Evolutionary conservation across 345 rosid species (phyloP).

Genomic region (Streptanthus diversifolius): DNA sequence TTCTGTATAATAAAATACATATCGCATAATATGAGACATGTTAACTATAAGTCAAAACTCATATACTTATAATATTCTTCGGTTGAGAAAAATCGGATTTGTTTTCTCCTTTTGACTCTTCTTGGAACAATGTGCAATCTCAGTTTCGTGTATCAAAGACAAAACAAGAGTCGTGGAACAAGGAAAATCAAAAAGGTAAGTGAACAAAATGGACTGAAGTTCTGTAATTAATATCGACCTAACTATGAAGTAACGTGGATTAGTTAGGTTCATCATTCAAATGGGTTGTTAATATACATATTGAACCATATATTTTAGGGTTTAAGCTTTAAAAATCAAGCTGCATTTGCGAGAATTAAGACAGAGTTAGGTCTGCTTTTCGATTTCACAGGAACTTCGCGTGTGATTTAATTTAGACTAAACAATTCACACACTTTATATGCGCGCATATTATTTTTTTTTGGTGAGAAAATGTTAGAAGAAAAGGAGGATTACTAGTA

Average conservation of each 20-base stretch:
- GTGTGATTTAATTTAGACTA: constrained; percentile 15
- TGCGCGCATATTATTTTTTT: background rate
- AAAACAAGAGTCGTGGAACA: background rate
- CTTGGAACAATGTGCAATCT: background rate
- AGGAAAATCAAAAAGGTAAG: background rate
- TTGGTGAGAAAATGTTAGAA: constrained; percentile 16
- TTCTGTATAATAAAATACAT: background rate
- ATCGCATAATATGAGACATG: background rate
- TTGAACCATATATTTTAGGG: constrained; percentile 1
- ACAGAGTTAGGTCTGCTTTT: constrained; percentile 14
- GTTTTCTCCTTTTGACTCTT: background rate
- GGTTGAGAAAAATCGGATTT: background rate
- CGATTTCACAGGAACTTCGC: constrained; percentile 11
- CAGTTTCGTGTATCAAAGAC: background rate
- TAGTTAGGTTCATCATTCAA: constrained; percentile 19
- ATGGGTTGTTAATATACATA: background rate
- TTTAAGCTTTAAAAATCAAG: background rate
- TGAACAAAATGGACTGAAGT: constrained; percentile 5
- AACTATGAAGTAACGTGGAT: background rate
- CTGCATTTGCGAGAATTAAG: constrained; percentile 14
- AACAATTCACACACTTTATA: constrained; percentile 5
- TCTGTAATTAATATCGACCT: constrained; percentile 4
- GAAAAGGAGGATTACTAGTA: background rate
- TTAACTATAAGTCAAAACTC: constrained; percentile 2
- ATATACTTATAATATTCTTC: background rate